Evolutionary conservation across 148 eudicot genomes (phyloP).

Genomic region (Chenopodium suecicum): DNA sequence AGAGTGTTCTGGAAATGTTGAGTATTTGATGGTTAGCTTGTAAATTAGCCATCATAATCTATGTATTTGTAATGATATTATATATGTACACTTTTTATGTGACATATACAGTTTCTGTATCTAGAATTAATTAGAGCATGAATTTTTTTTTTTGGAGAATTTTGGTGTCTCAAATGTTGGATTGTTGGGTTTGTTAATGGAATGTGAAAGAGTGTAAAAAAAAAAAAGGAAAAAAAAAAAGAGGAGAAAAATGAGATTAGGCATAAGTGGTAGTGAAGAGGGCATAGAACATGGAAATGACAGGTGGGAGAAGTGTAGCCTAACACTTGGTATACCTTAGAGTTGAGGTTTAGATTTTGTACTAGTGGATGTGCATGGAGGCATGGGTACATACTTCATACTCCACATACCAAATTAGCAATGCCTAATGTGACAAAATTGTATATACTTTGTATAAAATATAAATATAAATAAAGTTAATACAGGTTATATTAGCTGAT

Average conservation of each 20-base stretch:
- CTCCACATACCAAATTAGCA: too few species aligned
- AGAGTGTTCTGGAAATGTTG: slow-evolving; percentile 28
- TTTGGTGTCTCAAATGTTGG: background rate
- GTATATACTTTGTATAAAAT: too few species aligned
- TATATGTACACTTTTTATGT: background rate
- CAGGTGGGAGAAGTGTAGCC: slow-evolving; percentile 24
- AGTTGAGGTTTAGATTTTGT: background rate
- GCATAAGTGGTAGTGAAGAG: slow-evolving; percentile 23
- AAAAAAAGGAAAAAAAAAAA: background rate
- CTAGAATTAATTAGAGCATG: background rate
- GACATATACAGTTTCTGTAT: background rate
- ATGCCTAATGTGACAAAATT: too few species aligned
- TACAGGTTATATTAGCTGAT: too few species aligned
- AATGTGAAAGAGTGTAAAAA: background rate
- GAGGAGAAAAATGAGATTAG: slow-evolving; percentile 10
- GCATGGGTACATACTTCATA: too few species aligned
- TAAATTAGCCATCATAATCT: slow-evolving; percentile 29
- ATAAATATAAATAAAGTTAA: too few species aligned
- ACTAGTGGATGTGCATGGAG: too few species aligned
- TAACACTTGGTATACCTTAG: slow-evolving; percentile 2
- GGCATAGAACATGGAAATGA: slow-evolving; percentile 14
- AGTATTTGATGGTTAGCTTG: slow-evolving; percentile 31
- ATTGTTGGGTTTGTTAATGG: background rate
- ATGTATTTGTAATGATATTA: background rate
- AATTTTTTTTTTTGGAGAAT: too few species aligned